A percentile compares a stretch with the other conserved stretches of the same genome.
phyloP scores from a whole-genome alignment of 768 basidiomycete genomes.

The Serendipita vermifera region DNA sequence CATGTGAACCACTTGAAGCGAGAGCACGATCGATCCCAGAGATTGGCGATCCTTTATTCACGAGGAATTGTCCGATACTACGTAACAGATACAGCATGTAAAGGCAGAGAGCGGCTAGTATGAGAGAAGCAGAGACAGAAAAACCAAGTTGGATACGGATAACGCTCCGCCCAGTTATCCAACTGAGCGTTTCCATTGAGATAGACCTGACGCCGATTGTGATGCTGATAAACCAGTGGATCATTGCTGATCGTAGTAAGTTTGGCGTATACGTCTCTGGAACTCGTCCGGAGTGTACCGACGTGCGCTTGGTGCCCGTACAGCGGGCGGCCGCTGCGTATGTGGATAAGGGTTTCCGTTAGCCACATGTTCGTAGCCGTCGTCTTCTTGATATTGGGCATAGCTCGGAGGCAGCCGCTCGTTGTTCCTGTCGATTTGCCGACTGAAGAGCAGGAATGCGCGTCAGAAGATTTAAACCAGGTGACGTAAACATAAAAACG shows the following conservation, averaged over 20 bases:
- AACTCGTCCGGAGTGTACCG: slow-evolving; percentile 6
- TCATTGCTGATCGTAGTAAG: not conserved
- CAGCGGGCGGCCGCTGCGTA: not conserved
- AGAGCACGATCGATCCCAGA: too few species aligned
- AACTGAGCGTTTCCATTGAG: too few species aligned
- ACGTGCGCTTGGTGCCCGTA: not conserved
- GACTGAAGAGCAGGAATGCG: slow-evolving; percentile 19
- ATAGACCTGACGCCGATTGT: too few species aligned
- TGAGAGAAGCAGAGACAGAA: too few species aligned
- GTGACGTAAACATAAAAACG: slow-evolving; percentile 14
- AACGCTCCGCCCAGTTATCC: too few species aligned
- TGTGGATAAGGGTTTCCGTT: not conserved
- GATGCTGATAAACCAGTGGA: too few species aligned
- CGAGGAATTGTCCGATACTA: too few species aligned
- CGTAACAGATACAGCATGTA: too few species aligned
- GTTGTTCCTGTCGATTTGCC: slow-evolving; percentile 37
- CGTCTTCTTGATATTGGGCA: not conserved
- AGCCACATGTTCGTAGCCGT: not conserved
- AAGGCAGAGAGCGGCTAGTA: too few species aligned
- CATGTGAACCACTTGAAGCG: too few species aligned
- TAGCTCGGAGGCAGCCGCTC: slow-evolving; percentile 34
- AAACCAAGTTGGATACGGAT: too few species aligned
- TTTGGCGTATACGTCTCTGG: not conserved
- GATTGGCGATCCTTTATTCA: too few species aligned
- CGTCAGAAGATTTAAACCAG: not conserved